Base-by-base conservation (phyloP, 2,329 filamentous ascomycete species). In the Phaeosphaeria sp. region DNA sequence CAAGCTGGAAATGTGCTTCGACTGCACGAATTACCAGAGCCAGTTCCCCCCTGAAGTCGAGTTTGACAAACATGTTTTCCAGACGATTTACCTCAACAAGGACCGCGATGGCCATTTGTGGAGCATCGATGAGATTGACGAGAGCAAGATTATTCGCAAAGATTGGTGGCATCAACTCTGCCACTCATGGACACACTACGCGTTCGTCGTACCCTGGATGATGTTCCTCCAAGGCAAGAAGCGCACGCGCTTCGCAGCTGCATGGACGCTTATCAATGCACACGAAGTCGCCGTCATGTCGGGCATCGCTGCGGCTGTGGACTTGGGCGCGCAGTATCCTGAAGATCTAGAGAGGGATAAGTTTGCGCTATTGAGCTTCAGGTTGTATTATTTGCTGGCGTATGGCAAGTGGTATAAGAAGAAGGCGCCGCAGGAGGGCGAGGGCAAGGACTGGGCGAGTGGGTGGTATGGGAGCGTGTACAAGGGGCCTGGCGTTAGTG, bases 11-110 rank as follows among this genome's bases (percentile, higher is more conserved):
- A 86, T 80, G 82, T 89, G 85, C 55, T 92, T 91, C 75, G 89
- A 92, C 73, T 90, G 88, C 77, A 89, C 87, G 39, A 90, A 91
- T 72, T 91, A 92, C 75, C 89, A 92, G 72, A 83, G 87, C 46
- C 89, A 92, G 69, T 89, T 92, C 61, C 75, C 76, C 5, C 86
- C 86, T 1, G 73, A 79, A 1, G 78, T 84, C 0, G 80, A 82
- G 0, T 83, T 84, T 52, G 82, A 85, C 23, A 80, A 85, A 51
- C 88, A 90, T 66, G 84, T 92, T 17, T 92, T 90, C 72, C 89
- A 92, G 64, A 88, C 85, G 9, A 89, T 89, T 52, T 89, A 88
- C 69, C 79, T 90, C 5, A 85, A 89, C 73, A 86, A 87, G 56
- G 76, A 82, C 3, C 71, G 81, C 1, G 81, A 84, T 59, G 74